Conservation (phyloP, 108 stramenopile species). For the Skeletonema menzelii region DNA sequence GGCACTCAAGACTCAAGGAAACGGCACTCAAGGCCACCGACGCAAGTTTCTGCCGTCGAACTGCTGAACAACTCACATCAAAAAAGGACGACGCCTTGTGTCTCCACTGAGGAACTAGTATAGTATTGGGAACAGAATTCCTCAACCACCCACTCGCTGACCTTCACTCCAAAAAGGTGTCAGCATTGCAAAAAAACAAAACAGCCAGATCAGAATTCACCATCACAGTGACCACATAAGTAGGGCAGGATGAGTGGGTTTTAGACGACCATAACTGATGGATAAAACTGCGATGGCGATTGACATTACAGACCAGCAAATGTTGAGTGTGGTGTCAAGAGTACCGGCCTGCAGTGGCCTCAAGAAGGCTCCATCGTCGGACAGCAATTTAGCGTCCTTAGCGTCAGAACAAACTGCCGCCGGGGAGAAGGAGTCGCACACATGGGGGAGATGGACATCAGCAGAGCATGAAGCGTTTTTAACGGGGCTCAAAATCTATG, state of each 20-base stretch:
- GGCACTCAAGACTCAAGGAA: too few species aligned
- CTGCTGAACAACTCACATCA: too few species aligned
- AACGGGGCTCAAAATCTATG: slow-evolving; percentile 81
- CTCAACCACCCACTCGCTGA: background rate
- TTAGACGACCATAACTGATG: background rate
- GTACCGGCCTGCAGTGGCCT: background rate
- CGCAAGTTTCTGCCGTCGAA: too few species aligned
- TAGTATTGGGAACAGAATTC: background rate
- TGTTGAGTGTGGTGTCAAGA: background rate
- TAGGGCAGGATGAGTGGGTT: background rate
- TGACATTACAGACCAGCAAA: background rate
- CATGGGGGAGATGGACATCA: slow-evolving; percentile 74
- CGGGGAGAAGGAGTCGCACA: background rate
- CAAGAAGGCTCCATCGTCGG: background rate
- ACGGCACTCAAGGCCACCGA: too few species aligned
- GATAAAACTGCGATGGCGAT: background rate
- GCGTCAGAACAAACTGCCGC: background rate
- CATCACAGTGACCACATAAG: background rate
- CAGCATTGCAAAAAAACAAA: background rate
- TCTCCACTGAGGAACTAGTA: background rate
- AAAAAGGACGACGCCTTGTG: too few species aligned
- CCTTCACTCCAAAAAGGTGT: background rate
- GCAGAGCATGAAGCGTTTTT: slow-evolving; percentile 91
- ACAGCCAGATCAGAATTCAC: background rate
- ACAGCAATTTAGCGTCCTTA: background rate